phyloP scores from a whole-genome alignment of 1,284 basidiomycete species.

The Sanguinoderma infundibulare region DNA sequence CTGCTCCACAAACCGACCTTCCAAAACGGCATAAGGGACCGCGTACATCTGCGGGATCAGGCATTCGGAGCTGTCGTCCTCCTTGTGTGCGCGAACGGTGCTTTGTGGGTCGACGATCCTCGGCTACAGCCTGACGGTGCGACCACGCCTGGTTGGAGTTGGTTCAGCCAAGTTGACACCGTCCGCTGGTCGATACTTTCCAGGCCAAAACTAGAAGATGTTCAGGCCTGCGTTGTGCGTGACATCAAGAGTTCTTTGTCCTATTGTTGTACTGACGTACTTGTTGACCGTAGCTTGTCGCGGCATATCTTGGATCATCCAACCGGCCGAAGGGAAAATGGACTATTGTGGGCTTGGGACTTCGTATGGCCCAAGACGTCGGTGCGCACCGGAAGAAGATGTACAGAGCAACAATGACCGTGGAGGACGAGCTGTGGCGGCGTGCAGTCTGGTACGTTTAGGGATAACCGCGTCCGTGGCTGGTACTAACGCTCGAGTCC shows the following conservation, averaged over 20 bases:
- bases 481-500: neutral
- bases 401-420: constrained; percentile 31
- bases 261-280: constrained; percentile 52
- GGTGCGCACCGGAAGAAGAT: constrained; percentile 46
- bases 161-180: constrained; percentile 67
- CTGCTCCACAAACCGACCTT: constrained; percentile 57
- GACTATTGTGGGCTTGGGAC: constrained; percentile 46
- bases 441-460: constrained; percentile 55
- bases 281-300: constrained; percentile 46
- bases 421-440: constrained; percentile 48
- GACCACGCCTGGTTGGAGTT: constrained; percentile 78
- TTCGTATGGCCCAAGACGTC: constrained; percentile 49
- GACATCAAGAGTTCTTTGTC: too few species aligned
- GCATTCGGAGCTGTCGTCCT: constrained; percentile 54
- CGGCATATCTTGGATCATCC: constrained; percentile 44
- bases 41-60: constrained; percentile 46
- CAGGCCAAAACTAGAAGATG: constrained; percentile 72
- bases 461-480: neutral
- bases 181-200: constrained; percentile 52
- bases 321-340: constrained; percentile 38
- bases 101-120: constrained; percentile 54
- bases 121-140: constrained; percentile 54
- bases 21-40: constrained; percentile 41
- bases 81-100: constrained; percentile 56
- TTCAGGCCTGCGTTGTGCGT: constrained; percentile 64